Evolutionary conservation across 2,329 filamentous ascomycete genomes (phyloP).

Genomic region (Pestalotiopsis sp.): DNA sequence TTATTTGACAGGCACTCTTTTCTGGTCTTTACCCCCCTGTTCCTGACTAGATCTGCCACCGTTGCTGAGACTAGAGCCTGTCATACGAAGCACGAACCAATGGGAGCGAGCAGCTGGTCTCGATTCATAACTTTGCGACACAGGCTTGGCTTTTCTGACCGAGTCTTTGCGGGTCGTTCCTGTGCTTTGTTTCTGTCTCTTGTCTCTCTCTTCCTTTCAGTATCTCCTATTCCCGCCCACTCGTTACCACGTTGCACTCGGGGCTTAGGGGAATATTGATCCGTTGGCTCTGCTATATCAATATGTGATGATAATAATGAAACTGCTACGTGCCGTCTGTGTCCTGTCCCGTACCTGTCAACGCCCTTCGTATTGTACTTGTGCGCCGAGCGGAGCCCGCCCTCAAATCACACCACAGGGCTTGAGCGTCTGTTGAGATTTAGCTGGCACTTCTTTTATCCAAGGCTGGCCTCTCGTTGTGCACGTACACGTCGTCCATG

Average conservation of each 20-base stretch:
- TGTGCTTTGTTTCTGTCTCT: not conserved
- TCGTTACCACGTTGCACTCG: not conserved
- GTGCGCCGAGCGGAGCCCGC: not conserved
- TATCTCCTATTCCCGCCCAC: not conserved
- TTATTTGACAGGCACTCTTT: not conserved
- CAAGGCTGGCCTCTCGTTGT: not conserved
- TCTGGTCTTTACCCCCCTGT: not conserved
- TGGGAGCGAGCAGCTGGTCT: not conserved
- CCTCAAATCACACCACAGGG: not conserved
- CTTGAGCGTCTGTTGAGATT: not conserved
- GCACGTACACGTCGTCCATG: not conserved
- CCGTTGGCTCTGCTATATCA: not conserved
- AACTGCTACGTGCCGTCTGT: not conserved
- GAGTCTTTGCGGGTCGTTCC: not conserved
- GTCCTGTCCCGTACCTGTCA: too few species aligned
- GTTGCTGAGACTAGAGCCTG: not conserved
- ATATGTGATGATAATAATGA: too few species aligned
- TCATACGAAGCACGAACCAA: not conserved
- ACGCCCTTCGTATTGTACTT: not conserved
- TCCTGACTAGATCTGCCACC: not conserved
- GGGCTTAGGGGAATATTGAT: not conserved
- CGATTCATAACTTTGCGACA: not conserved
- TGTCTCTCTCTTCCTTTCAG: not conserved
- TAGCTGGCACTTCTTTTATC: not conserved
- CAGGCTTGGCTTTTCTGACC: too few species aligned